A percentile compares a stretch with the other conserved stretches of the same genome.
Evolutionary conservation across 1,284 basidiomycete genomes (phyloP).

Genomic region (Cryptococcus sp.): DNA sequence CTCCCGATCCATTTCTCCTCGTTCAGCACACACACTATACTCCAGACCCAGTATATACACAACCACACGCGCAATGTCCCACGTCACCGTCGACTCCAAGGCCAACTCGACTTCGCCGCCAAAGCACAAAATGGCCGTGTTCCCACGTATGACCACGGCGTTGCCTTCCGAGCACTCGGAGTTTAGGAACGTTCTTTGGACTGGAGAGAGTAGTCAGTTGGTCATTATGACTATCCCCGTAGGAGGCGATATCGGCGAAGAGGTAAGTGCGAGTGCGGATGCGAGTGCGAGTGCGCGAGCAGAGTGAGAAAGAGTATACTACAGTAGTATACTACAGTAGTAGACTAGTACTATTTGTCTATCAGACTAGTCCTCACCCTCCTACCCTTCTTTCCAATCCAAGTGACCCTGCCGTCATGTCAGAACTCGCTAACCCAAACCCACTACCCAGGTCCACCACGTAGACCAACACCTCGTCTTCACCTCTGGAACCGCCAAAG

Average conservation of each 20-base stretch:
- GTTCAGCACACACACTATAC: too few species aligned
- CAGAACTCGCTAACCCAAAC: not conserved
- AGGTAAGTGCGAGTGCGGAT: conserved; percentile 36
- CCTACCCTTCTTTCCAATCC: too few species aligned
- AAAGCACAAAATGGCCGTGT: conserved; percentile 42
- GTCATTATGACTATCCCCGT: conserved; percentile 53
- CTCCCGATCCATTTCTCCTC: too few species aligned
- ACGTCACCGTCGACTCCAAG: too few species aligned
- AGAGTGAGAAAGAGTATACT: too few species aligned
- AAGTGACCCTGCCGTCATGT: too few species aligned
- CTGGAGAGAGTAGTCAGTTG: conserved; percentile 46
- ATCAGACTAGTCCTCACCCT: too few species aligned
- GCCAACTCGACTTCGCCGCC: conserved; percentile 30
- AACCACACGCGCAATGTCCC: too few species aligned
- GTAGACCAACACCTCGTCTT: conserved; percentile 52
- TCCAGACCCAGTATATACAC: too few species aligned
- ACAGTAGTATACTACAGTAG: too few species aligned
- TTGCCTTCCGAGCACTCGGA: conserved; percentile 44
- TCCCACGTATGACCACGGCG: conserved; percentile 41
- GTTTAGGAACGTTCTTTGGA: conserved; percentile 52
- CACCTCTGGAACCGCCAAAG: conserved; percentile 45
- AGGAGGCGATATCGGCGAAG: conserved; percentile 51
- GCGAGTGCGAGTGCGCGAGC: conserved; percentile 22
- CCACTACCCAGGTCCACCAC: conserved; percentile 35
- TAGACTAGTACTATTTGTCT: too few species aligned